These are phyloP conservation scores for Mycena haematopus DNA, from an alignment of 768 basidiomycete genomes.

Conservation along the genomic window DNA sequence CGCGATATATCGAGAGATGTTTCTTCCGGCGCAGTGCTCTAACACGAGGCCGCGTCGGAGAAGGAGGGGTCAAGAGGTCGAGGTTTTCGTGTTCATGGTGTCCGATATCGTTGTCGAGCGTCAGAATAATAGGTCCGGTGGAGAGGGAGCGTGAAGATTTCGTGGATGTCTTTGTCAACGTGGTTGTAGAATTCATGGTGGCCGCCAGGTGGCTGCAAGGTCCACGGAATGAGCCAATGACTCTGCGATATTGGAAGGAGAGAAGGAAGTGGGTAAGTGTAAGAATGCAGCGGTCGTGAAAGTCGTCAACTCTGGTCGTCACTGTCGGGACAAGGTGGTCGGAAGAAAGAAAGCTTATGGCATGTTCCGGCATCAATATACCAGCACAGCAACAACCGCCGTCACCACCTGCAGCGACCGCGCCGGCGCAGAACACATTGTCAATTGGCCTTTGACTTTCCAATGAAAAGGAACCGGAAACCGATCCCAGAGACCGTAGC, in stretches of 20 bases:
- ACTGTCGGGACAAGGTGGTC: neutral
- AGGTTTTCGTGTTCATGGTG: conserved; percentile 4
- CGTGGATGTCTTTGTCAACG: conserved; percentile 24
- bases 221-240: conserved; percentile 16
- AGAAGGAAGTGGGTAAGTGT: neutral
- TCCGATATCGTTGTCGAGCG: conserved; percentile 14
- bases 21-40: conserved; percentile 26
- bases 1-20: conserved; percentile 25
- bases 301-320: conserved; percentile 17
- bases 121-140: conserved; percentile 14
- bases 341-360: neutral
- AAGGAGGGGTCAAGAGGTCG: neutral
- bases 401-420: neutral
- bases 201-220: neutral
- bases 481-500: conserved; percentile 20
- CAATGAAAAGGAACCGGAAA: conserved; percentile 6
- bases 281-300: conserved; percentile 17
- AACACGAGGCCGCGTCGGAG: conserved; percentile 12
- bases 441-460: neutral
- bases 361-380: conserved; percentile 5
- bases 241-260: neutral
- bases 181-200: conserved; percentile 20
- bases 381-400: neutral
- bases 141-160: conserved; percentile 28
- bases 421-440: too few species aligned